These are phyloP conservation scores for Parmales sp. DNA, from an alignment of 108 stramenopile genomes.

Conservation along the genomic window DNA sequence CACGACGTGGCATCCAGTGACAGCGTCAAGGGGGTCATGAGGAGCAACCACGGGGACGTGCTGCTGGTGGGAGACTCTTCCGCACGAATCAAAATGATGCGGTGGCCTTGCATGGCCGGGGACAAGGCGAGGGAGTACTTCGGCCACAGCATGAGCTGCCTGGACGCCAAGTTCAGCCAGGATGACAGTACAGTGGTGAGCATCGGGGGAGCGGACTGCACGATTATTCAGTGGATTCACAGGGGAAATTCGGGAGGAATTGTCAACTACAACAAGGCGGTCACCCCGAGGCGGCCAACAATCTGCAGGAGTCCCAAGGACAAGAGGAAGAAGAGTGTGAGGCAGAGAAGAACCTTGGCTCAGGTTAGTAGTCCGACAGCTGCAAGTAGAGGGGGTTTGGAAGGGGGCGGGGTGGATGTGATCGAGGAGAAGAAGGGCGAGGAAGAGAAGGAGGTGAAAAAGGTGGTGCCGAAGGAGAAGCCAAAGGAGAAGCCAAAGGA, in stretches of 20 bases:
- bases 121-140: slow-evolving; percentile 7
- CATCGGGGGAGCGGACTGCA: slow-evolving; percentile 2
- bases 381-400: not conserved
- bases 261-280: not conserved
- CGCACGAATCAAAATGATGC: not conserved
- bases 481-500: not conserved
- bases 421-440: not conserved
- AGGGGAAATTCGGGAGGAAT: not conserved
- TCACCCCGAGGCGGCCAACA: not conserved
- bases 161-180: not conserved
- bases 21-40: not conserved
- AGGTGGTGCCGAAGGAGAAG: not conserved
- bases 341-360: not conserved
- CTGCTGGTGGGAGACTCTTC: not conserved
- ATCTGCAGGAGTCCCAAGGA: not conserved
- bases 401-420: not conserved
- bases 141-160: not conserved
- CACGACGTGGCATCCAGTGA: not conserved
- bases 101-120: slow-evolving; percentile 7
- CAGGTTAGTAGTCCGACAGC: not conserved
- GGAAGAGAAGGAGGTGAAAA: not conserved
- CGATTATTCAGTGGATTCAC: slow-evolving; percentile 8
- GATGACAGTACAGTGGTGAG: slow-evolving; percentile 4
- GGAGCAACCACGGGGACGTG: slow-evolving; percentile 8
- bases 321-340: not conserved